These are phyloP conservation scores for Pleurotus citrinopileatus DNA, from an alignment of 768 basidiomycete species.

Conservation along the genomic window DNA sequence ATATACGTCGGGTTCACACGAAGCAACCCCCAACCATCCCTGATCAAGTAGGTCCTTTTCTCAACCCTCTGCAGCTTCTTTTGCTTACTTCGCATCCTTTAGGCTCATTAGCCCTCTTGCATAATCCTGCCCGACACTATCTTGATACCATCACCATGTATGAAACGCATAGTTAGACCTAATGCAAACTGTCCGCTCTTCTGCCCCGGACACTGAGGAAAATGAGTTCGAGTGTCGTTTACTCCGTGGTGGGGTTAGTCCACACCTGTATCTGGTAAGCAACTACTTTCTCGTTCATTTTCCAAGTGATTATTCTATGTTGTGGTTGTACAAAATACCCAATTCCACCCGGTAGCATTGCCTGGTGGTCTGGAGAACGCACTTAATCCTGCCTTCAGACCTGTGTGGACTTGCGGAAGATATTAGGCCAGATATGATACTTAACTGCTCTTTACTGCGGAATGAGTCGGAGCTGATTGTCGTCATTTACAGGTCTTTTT, in stretches of 20 bases:
- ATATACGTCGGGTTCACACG: slow-evolving; percentile 93
- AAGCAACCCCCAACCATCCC: slow-evolving; percentile 90
- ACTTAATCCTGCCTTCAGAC: slow-evolving; percentile 41
- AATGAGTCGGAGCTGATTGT: too few relatives aligned
- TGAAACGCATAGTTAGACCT: slow-evolving; percentile 24
- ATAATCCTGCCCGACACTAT: slow-evolving; percentile 36
- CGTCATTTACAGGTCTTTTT: too few relatives aligned
- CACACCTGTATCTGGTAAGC: slow-evolving; percentile 31
- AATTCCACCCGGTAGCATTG: slow-evolving; percentile 28
- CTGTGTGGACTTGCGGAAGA: slow-evolving; percentile 55
- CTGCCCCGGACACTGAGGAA: too few relatives aligned
- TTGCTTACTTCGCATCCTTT: slow-evolving; percentile 12
- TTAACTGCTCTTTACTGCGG: slow-evolving; percentile 6
- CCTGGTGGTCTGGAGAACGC: slow-evolving; percentile 8
- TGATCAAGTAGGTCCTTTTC: slow-evolving; percentile 82
- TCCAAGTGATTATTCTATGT: slow-evolving; percentile 56
- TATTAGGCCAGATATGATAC: slow-evolving; percentile 91
- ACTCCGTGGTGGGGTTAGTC: too few relatives aligned
- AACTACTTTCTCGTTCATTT: slow-evolving; percentile 5
- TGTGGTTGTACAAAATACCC: slow-evolving; percentile 54
- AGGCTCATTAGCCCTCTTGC: slow-evolving; percentile 95
- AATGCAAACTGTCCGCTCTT: slow-evolving; percentile 8
- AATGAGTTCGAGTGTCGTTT: too few relatives aligned
- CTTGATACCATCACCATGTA: slow-evolving; percentile 13
- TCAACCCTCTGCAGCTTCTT: slow-evolving; percentile 1